These are phyloP conservation scores for Acacia melanoxylon DNA, from an alignment of 306 rosid species.

Conservation along the genomic window DNA sequence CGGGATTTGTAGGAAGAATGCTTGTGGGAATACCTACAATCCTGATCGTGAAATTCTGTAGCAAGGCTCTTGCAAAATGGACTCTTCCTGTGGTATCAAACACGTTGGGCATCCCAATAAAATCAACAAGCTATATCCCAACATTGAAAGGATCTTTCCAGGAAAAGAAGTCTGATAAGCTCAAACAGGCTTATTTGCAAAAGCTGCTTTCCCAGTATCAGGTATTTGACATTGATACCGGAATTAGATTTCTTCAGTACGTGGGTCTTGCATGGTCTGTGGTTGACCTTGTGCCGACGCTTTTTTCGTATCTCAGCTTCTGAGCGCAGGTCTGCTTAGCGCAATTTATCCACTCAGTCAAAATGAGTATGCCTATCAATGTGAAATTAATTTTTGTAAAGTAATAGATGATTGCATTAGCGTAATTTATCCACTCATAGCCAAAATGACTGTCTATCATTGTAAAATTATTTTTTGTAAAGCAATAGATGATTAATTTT, in stretches of 20 bases:
- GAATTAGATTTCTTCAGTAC: constrained; percentile 85
- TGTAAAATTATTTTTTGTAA: constrained; percentile 30
- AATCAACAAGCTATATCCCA: constrained; percentile 76
- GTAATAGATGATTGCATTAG: neutral
- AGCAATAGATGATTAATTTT: constrained; percentile 4
- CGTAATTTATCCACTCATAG: neutral
- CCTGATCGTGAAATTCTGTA: constrained; percentile 79
- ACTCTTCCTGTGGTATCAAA: constrained; percentile 73
- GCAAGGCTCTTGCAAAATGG: constrained; percentile 94
- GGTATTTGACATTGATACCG: constrained; percentile 83
- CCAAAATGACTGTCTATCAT: neutral
- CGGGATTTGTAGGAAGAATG: constrained; percentile 69
- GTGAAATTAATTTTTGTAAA: constrained; percentile 27
- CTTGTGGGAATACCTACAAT: constrained; percentile 83
- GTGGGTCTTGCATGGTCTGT: constrained; percentile 96
- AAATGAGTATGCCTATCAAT: neutral
- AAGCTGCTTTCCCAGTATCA: constrained; percentile 51
- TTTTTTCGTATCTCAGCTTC: constrained; percentile 62
- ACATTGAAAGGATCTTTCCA: constrained; percentile 41
- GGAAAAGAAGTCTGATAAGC: constrained; percentile 46
- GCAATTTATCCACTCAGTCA: neutral
- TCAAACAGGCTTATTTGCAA: constrained; percentile 54
- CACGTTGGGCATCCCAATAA: constrained; percentile 80
- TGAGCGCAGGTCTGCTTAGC: constrained; percentile 29
- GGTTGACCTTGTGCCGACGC: constrained; percentile 85